Evolutionary conservation across 2,329 filamentous ascomycete genomes (phyloP), one percentile per base, ranked within the genome.

Genomic region (Coniochaeta sp.): DNA sequence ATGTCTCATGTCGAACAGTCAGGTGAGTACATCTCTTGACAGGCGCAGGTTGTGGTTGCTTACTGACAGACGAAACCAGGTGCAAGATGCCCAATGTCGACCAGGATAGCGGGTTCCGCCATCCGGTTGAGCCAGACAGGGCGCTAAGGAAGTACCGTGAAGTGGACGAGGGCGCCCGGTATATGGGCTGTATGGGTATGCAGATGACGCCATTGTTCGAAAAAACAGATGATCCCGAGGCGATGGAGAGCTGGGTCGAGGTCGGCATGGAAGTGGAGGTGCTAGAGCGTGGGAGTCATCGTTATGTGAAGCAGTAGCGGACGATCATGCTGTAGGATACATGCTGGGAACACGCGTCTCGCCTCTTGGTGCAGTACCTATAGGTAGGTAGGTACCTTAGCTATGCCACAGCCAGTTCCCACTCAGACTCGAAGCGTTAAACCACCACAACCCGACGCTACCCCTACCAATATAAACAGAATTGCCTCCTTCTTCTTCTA

Each of bases 81-180:
- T 89, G 86, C 68, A 86, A 83, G 58, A 65, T 90, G 58, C 85
- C 85, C 18, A 89, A 89, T 58, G 82, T 88, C 1, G 76, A 89
- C 63, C 85, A 77, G 0, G 70, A 71, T 16, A 82, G 72, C 6
- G 86, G 78, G n/a, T 61, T 75, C 33, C 74, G 75, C 20, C 79
- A 85, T 61, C 61, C 64, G 22, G 63, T 67, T 27, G 77, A 86
- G 65, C 81, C 84, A 0, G 79, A 83, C 60, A 71, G 68, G 50
- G 79, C 83, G 0, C 68, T 87, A 53, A 71, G 81, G 30, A 75
- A 75, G 54, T 76, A 77, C 56, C 75, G 84, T 12, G 71, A 79
- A 9, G 78, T 87, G 22, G 84, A 87, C 61, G 67, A 73, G 18
- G 83, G 83, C 2, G 78, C 79, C 0, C 77, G 77, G 26, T 72